Percentiles rank a stretch among this genome's conserved stretches.
Evolutionary conservation across 345 rosid species (phyloP).

Genomic region (Sonneratia caseolaris): DNA sequence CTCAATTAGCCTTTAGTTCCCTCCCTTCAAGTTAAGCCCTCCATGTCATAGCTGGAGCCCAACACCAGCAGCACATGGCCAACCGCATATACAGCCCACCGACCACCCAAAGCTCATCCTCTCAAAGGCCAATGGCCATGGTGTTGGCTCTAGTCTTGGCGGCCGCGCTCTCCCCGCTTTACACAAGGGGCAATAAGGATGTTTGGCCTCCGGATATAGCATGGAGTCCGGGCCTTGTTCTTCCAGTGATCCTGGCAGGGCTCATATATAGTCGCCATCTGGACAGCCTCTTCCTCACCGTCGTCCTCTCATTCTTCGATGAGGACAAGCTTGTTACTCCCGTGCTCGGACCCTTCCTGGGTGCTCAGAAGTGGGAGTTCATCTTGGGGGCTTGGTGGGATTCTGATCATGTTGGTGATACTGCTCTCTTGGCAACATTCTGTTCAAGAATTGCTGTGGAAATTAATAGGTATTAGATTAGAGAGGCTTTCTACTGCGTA

Average conservation of each 20-base stretch:
- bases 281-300: slow-evolving; percentile 23
- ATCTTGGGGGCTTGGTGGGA: slow-evolving; percentile 51
- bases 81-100: slow-evolving; percentile 2
- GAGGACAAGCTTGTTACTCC: slow-evolving; percentile 15
- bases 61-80: slow-evolving; percentile 17
- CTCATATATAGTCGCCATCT: slow-evolving; percentile 38
- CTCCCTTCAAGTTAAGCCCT: background rate
- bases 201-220: slow-evolving; percentile 15
- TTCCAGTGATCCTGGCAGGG: slow-evolving; percentile 47
- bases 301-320: slow-evolving; percentile 7
- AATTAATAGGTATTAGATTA: slow-evolving; percentile 12
- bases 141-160: slow-evolving; percentile 44
- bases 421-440: slow-evolving; percentile 54
- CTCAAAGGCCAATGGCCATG: slow-evolving; percentile 52
- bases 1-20: background rate
- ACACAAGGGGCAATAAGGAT: slow-evolving; percentile 18
- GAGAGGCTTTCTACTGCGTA: background rate
- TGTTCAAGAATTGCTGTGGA: slow-evolving; percentile 44
- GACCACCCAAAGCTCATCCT: slow-evolving; percentile 16
- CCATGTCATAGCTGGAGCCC: background rate
- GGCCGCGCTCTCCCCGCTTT: slow-evolving; percentile 38
- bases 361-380: slow-evolving; percentile 51
- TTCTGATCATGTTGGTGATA: slow-evolving; percentile 43
- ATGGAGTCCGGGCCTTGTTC: slow-evolving; percentile 40
- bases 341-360: slow-evolving; percentile 38